Evolutionary conservation across 345 rosid genomes (phyloP), one percentile per base, ranked within the genome.

Genomic region (Aquilaria sinensis): DNA sequence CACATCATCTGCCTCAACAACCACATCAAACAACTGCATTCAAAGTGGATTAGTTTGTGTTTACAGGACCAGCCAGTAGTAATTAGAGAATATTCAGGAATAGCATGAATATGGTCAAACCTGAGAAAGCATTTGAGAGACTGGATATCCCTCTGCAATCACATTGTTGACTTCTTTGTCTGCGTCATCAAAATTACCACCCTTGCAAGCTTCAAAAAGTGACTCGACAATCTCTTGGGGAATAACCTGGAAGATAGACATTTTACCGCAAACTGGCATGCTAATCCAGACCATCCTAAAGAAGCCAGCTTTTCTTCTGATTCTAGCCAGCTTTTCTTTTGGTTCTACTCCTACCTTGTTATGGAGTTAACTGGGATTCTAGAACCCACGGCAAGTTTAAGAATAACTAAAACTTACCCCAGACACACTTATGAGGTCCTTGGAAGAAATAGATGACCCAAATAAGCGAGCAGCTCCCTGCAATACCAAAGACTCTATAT

Each of bases 391-490:
- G 43, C 46, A 11, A 55, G 61, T 55, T 43, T 7, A 31, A 50
- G 61, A 10, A 16, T 56, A 55, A 57, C 43, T 54, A 65, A 60
- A 66, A 74, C 92, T 81, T 81, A 87, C 99, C 78, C 97, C 97
- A 53, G 99, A 91, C 56, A 89, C 96, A 51, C 75, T 58, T 48
- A 91, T 74, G 58, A 91, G 81, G 64, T 95, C 92, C 66, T 62
- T 84, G 13, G 93, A 87, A 65, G 93, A 80, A 74, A 91, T 85
- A 47, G 90, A 77, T 68, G 94, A 95, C 78, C 97, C 97, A 83
- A 77, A 91, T 66, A 91, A 77, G 60, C 96, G 89, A 67, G 97
- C 87, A 70, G 87, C 96, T 71, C 99, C 96, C 99, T 94, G 85
- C 70, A 77, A 75, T 57, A 77, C 68, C 43, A 37, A 37, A 37